Evolutionary conservation across 2,329 filamentous ascomycete species (phyloP).

Genomic region (Ophiostoma triangulosporum): DNA sequence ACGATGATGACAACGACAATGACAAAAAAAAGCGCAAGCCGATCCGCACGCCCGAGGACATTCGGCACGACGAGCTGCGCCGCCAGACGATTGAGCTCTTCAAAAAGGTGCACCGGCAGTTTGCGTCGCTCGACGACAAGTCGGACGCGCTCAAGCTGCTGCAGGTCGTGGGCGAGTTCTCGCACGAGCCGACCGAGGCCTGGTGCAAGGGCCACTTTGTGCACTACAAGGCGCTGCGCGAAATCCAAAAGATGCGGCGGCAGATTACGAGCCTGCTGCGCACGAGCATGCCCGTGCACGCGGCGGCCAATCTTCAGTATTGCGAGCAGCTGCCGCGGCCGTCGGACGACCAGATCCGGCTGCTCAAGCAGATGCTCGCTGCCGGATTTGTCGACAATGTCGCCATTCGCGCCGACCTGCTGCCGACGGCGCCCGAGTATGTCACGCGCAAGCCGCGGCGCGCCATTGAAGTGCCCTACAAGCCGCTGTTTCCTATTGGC

Average conservation of each 20-base stretch:
- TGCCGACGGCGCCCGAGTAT: slow-evolving; percentile 57
- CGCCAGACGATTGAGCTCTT: slow-evolving; percentile 47
- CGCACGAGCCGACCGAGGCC: slow-evolving; percentile 53
- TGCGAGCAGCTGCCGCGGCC: slow-evolving; percentile 44
- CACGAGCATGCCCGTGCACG: slow-evolving; percentile 56
- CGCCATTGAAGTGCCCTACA: slow-evolving; percentile 85
- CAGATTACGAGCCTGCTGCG: slow-evolving; percentile 75
- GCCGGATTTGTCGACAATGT: slow-evolving; percentile 91
- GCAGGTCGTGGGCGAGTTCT: slow-evolving; percentile 77
- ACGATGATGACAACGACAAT: slow-evolving; percentile 24
- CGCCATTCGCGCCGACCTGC: slow-evolving; percentile 79
- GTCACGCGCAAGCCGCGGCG: slow-evolving; percentile 48
- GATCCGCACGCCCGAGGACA: slow-evolving; percentile 50
- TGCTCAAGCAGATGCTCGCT: slow-evolving; percentile 81
- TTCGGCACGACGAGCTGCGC: slow-evolving; percentile 56
- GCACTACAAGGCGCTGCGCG: slow-evolving; percentile 72
- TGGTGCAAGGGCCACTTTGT: slow-evolving; percentile 82
- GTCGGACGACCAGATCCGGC: slow-evolving; percentile 55
- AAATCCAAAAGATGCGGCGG: slow-evolving; percentile 67
- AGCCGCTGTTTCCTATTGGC: slow-evolving; percentile 63
- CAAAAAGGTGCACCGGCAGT: slow-evolving; percentile 62
- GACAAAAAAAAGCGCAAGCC: slow-evolving; percentile 22
- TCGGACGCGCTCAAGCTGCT: slow-evolving; percentile 86
- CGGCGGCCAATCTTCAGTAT: slow-evolving; percentile 43
- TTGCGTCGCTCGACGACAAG: slow-evolving; percentile 67